A percentile compares a stretch with the other conserved stretches of the same genome.
These are phyloP conservation scores for Stephania cephalantha DNA, from an alignment of 164 flowering plant species.

Conservation along the genomic window DNA sequence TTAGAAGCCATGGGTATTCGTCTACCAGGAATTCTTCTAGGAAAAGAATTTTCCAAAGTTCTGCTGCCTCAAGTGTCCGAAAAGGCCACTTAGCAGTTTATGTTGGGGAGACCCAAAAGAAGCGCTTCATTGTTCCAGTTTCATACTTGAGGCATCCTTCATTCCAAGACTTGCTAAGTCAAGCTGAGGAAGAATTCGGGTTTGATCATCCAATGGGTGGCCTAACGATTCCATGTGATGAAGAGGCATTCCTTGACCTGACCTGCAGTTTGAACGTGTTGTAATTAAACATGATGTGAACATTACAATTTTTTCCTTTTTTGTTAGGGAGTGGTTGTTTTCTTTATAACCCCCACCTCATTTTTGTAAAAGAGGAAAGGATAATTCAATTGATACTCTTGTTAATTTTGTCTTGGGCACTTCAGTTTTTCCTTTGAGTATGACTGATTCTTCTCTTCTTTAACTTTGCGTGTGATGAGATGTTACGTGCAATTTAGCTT, in stretches of 20 bases:
- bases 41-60: slow-evolving; percentile 3
- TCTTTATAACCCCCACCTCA: not conserved
- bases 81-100: no score
- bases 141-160: slow-evolving; percentile 1
- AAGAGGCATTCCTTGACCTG: not conserved
- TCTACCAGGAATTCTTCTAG: slow-evolving; percentile 6
- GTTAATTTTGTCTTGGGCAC: no score
- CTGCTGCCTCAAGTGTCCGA: not conserved
- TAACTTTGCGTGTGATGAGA: no score
- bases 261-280: not conserved
- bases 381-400: no score
- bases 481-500: no score
- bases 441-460: no score
- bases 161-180: slow-evolving; percentile 7
- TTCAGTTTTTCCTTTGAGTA: no score
- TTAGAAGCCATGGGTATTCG: slow-evolving; percentile 16
- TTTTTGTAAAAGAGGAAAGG: slow-evolving; percentile 8
- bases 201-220: slow-evolving; percentile 11
- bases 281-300: no score
- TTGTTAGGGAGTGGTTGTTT: not conserved
- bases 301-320: no score
- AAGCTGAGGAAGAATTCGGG: slow-evolving; percentile 7
- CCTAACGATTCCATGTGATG: slow-evolving; percentile 1
- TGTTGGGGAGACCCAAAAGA: not conserved
- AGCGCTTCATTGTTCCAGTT: not conserved